These are phyloP conservation scores for Atkinsonella hypoxylon DNA, from an alignment of 2,329 filamentous ascomycete genomes.

Conservation along the genomic window DNA sequence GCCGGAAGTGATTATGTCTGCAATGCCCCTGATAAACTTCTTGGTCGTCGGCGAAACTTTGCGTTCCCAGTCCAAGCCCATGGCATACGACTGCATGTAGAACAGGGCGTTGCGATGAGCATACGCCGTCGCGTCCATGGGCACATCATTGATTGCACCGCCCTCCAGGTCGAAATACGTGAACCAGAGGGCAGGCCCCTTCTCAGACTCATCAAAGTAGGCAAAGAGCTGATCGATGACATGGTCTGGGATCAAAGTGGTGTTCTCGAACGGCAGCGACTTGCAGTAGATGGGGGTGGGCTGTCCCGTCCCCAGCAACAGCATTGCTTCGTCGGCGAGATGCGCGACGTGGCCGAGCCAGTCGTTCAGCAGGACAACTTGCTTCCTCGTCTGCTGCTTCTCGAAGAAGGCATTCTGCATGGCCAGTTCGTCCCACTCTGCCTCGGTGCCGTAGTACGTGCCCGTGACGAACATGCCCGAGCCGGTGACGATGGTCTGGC, in stretches of 20 bases:
- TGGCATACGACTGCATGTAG: neutral
- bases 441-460: neutral
- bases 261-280: neutral
- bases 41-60: neutral
- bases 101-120: neutral
- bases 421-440: neutral
- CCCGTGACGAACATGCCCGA: neutral
- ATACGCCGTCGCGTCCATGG: neutral
- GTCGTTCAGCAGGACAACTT: neutral
- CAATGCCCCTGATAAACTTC: neutral
- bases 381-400: neutral
- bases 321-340: neutral
- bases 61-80: neutral
- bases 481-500: neutral
- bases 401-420: neutral
- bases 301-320: neutral
- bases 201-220: neutral
- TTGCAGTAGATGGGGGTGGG: neutral
- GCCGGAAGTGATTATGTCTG: neutral
- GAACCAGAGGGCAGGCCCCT: neutral
- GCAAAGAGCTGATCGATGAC: neutral
- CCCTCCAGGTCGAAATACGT: neutral
- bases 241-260: neutral
- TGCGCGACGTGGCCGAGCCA: neutral
- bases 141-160: neutral